Evolutionary conservation across 2,329 filamentous ascomycete species (phyloP).

Genomic region (Trichoderma koningii): DNA sequence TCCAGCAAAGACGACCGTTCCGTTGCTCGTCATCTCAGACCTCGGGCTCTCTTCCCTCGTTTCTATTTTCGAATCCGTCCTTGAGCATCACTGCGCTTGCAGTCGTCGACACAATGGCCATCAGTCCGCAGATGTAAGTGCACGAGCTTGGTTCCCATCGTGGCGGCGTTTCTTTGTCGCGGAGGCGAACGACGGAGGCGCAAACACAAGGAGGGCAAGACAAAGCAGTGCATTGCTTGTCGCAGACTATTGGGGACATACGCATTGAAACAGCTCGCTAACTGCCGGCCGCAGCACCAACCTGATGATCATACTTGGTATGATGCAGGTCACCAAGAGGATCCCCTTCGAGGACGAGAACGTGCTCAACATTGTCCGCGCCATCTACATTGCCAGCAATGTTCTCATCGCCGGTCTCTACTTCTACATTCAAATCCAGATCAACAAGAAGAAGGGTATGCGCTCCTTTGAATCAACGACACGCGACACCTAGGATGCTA

Average conservation of each 20-base stretch:
- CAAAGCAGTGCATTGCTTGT: not conserved
- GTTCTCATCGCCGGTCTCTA: conserved; percentile 83
- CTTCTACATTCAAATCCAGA: conserved; percentile 78
- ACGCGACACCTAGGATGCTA: not conserved
- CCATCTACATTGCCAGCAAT: conserved; percentile 63
- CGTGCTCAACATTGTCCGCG: conserved; percentile 59
- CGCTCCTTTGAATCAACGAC: not conserved
- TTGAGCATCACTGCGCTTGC: conserved; percentile 8
- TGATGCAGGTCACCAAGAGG: conserved; percentile 98
- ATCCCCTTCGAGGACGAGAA: conserved; percentile 86
- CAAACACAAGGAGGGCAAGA: not conserved
- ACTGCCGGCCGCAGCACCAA: conserved; percentile 65
- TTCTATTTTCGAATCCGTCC: not conserved
- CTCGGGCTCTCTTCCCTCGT: not conserved
- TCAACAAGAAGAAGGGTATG: conserved; percentile 97
- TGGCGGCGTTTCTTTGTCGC: not conserved
- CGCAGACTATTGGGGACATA: not conserved
- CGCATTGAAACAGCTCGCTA: conserved; percentile 28
- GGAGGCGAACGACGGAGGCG: not conserved
- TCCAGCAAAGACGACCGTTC: not conserved
- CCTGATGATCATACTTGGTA: conserved; percentile 89
- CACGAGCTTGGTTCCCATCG: not conserved
- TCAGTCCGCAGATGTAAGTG: conserved; percentile 66
- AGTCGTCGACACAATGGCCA: conserved; percentile 55
- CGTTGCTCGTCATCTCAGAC: not conserved